Base-by-base conservation (phyloP, 208 protist genomes). In the Giardia muris region DNA sequence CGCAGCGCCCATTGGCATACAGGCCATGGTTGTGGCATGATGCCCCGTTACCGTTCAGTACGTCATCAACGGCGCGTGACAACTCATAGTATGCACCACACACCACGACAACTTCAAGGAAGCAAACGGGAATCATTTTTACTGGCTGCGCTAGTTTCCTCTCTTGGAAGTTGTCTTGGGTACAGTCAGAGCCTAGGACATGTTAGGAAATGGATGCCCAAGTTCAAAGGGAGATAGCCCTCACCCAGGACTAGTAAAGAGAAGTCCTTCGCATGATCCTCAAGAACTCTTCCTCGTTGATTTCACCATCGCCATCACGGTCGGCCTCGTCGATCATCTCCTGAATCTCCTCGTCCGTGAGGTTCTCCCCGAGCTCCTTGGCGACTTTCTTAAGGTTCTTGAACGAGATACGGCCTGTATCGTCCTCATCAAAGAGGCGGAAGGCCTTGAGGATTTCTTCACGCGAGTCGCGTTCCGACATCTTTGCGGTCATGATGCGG, bases 361-460 rank as follows among this genome's bases (percentile, higher is more conserved):
- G 95, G 93, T 96, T 95, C 94, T 96, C 95, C 22, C 95, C 95
- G 19, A 98, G 94, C 93, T 98, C 97, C 43, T 96, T 94, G 47
- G 97, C 97, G 3, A 98, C 96, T 43, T 96, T 95, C 43, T 94
- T 96, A 89, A 98, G 94, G 47, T 97, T 98, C 47, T 96, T 96
- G 43, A 98, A 94, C 0, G 95, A 96, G 2, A 98, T 98, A 90
- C 96, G 97, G 10, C 97, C 97, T 0, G 96, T 98, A 92, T 96
- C 95, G 93, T 98, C 97, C 86, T 97, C 96, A 92, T 98, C 97
- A 95, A 98, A 98, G 0, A 98, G 94, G 91, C 97, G 95, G 95
- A 98, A 98, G 48, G 97, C 97, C 93, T 97, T 97, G 19, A 96
- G 93, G 94, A 98, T 97, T 94, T 98, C 97, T 92, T 98, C 96